These are phyloP conservation scores for Eucommia ulmoides DNA, from an alignment of 257 asterid species.

Conservation along the genomic window DNA sequence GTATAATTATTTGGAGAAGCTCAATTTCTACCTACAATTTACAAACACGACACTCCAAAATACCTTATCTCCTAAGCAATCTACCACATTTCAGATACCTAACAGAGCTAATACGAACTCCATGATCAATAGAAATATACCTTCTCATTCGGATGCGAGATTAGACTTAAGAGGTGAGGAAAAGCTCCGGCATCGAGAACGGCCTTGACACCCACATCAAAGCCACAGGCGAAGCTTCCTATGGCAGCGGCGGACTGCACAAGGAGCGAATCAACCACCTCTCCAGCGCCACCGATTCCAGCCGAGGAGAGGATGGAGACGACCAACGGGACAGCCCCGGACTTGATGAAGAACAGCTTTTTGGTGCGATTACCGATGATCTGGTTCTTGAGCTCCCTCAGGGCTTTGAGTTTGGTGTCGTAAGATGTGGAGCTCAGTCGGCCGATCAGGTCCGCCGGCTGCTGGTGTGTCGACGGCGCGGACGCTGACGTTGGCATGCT, in stretches of 20 bases:
- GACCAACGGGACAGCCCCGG: constrained; percentile 74
- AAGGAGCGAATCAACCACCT: constrained; percentile 33
- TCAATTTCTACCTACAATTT: background rate
- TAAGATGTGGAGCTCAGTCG: constrained; percentile 29
- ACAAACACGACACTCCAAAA: background rate
- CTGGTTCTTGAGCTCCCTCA: constrained; percentile 81
- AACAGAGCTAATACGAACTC: background rate
- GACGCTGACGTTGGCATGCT: background rate
- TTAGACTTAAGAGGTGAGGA: constrained; percentile 39
- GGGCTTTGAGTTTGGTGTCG: constrained; percentile 51
- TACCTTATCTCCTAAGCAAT: background rate
- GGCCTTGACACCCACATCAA: constrained; percentile 69
- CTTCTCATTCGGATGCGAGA: constrained; percentile 61
- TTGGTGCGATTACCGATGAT: constrained; percentile 89
- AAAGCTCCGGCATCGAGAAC: constrained; percentile 87
- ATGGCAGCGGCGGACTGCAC: constrained; percentile 71
- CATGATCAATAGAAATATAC: constrained; percentile 15
- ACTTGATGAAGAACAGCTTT: constrained; percentile 61
- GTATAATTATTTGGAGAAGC: background rate
- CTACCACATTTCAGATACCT: background rate
- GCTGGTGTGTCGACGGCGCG: constrained; percentile 20
- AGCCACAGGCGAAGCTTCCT: constrained; percentile 93
- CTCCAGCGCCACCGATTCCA: constrained; percentile 9
- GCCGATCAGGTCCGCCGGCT: constrained; percentile 60
- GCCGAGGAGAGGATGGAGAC: constrained; percentile 43